A percentile compares a stretch with the other conserved stretches of the same genome.
phyloP scores from a whole-genome alignment of 129 eudicot species.

The Flaveria trinervia region DNA sequence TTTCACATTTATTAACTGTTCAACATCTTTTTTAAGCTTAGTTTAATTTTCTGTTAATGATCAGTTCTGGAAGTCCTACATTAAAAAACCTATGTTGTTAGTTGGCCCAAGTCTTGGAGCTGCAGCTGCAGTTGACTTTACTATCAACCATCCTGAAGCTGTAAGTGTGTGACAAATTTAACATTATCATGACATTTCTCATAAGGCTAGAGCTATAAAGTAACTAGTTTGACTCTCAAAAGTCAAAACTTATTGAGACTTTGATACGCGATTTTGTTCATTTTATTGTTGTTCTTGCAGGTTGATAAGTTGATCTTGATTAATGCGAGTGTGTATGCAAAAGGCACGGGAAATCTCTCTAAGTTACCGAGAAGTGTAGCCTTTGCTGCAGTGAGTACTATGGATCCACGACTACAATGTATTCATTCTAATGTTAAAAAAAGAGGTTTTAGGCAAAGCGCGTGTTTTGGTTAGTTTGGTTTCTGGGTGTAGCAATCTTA shows the following conservation, averaged over 20 bases:
- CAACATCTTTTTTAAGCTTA: background rate
- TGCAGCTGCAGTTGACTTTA: conserved; percentile 89
- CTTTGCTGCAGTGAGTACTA: conserved; percentile 69
- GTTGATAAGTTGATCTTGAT: conserved; percentile 84
- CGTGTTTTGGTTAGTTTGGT: no score
- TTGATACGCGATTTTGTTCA: conserved; percentile 2
- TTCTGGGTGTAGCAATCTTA: no score
- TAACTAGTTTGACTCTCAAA: conserved; percentile 16
- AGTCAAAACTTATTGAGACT: background rate
- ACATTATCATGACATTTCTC: no score
- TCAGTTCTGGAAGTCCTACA: conserved; percentile 85
- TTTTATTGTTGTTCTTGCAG: conserved; percentile 36
- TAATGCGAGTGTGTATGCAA: conserved; percentile 92
- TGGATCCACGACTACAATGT: background rate
- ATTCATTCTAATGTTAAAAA: background rate
- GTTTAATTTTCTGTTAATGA: background rate
- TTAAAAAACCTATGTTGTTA: conserved; percentile 78
- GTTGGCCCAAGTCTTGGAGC: conserved; percentile 99
- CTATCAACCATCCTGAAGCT: conserved; percentile 75
- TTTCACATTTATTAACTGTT: background rate
- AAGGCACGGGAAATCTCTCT: conserved; percentile 81
- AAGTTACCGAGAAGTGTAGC: conserved; percentile 66
- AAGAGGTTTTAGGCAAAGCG: no score
- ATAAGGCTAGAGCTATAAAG: background rate
- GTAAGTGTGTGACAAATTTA: conserved; percentile 44